Evolutionary conservation across 2,329 filamentous ascomycete genomes (phyloP).

Genomic region (Talaromyces piceae): DNA sequence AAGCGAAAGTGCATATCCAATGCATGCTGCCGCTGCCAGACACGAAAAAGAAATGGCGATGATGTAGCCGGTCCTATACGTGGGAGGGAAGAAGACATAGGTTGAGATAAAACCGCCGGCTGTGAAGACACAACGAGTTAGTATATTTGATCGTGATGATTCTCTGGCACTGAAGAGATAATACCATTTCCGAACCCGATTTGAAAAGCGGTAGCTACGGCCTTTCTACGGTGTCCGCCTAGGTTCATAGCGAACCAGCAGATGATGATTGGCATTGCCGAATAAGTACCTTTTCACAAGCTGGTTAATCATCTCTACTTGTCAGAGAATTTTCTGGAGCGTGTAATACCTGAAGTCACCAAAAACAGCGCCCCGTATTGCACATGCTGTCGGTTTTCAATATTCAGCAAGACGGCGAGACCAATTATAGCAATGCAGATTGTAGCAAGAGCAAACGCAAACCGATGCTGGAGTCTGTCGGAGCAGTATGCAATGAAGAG

Average conservation of each 20-base stretch:
- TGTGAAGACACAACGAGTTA: conserved; percentile 11
- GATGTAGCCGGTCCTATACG: conserved; percentile 64
- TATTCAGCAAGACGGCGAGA: conserved; percentile 64
- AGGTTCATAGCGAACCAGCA: conserved; percentile 81
- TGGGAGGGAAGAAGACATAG: conserved; percentile 59
- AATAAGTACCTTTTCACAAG: conserved; percentile 44
- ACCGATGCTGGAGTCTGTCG: conserved; percentile 66
- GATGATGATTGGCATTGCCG: conserved; percentile 80
- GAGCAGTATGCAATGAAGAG: conserved; percentile 67
- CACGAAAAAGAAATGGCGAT: conserved; percentile 69
- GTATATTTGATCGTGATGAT: not conserved
- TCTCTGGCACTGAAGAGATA: not conserved
- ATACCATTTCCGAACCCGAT: conserved; percentile 63
- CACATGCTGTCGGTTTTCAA: conserved; percentile 59
- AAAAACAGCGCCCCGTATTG: conserved; percentile 79
- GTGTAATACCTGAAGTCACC: conserved; percentile 60
- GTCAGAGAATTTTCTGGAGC: no score
- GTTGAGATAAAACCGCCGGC: conserved; percentile 73
- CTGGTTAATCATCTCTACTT: not conserved
- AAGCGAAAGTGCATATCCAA: conserved; percentile 30
- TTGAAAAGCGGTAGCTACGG: conserved; percentile 68
- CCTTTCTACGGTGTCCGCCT: conserved; percentile 62
- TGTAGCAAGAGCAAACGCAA: conserved; percentile 62
- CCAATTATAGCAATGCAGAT: conserved; percentile 64
- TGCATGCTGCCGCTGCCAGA: conserved; percentile 52